These are phyloP conservation scores for Podospora didyma DNA, from an alignment of 495 filamentous ascomycete species.

Conservation along the genomic window DNA sequence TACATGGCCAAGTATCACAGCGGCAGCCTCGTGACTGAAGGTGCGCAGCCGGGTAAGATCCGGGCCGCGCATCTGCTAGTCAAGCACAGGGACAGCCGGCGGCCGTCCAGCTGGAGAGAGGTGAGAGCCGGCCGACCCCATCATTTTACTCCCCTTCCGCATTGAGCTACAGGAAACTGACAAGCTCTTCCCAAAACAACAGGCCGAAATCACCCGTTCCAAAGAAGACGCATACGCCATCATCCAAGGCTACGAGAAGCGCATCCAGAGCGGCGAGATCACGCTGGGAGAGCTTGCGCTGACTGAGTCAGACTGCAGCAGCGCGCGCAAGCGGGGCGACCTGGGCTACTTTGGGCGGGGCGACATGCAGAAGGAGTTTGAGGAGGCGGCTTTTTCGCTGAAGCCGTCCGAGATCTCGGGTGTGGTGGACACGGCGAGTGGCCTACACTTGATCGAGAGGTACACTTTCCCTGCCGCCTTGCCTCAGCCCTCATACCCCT, in stretches of 20 bases:
- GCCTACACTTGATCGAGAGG: constrained; percentile 94
- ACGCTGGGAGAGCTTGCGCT: constrained; percentile 76
- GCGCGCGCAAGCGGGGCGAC: constrained; percentile 88
- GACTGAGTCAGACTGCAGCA: constrained; percentile 91
- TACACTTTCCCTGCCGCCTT: constrained; percentile 34
- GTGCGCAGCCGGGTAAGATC: constrained; percentile 70
- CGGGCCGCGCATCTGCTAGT: constrained; percentile 86
- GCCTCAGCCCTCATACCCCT: too few relatives aligned
- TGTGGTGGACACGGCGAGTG: constrained; percentile 88
- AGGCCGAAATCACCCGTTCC: constrained; percentile 75
- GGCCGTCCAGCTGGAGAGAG: constrained; percentile 89
- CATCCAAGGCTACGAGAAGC: constrained; percentile 64
- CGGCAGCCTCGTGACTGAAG: constrained; percentile 30
- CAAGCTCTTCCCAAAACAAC: neutral
- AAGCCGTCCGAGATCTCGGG: constrained; percentile 79
- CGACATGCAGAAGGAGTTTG: constrained; percentile 99
- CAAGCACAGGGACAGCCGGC: constrained; percentile 82
- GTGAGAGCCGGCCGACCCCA: too few relatives aligned
- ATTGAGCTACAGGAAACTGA: neutral
- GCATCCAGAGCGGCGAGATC: constrained; percentile 64
- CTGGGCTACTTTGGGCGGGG: constrained; percentile 89
- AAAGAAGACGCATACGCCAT: constrained; percentile 83
- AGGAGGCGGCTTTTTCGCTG: constrained; percentile 86
- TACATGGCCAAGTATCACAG: constrained; percentile 87
- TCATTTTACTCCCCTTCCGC: neutral